Evolutionary conservation across 768 basidiomycete species (phyloP).

Genomic region (Amanita muscaria): DNA sequence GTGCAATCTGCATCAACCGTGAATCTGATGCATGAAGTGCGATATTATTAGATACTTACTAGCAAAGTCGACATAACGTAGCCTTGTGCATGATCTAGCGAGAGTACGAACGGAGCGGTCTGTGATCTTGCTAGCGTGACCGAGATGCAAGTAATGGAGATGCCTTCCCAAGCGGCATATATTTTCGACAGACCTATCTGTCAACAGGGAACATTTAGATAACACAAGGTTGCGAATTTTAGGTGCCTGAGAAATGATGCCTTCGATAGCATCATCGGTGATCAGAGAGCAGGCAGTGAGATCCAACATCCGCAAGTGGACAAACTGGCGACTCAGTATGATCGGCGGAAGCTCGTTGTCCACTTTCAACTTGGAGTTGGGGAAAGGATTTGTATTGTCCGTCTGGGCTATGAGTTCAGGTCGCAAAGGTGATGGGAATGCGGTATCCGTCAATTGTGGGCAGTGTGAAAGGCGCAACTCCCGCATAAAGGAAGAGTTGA

Average conservation of each 20-base stretch:
- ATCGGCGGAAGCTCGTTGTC: constrained; percentile 57
- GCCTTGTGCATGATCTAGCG: constrained; percentile 77
- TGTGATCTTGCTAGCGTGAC: constrained; percentile 84
- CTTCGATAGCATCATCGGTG: constrained; percentile 78
- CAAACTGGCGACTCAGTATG: constrained; percentile 54
- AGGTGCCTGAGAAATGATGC: constrained; percentile 71
- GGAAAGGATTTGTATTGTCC: constrained; percentile 35
- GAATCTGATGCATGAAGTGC: constrained; percentile 10
- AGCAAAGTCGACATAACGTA: constrained; percentile 95
- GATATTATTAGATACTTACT: constrained; percentile 44
- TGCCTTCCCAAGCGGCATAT: constrained; percentile 87
- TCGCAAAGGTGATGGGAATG: constrained; percentile 69
- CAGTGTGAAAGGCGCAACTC: constrained; percentile 86
- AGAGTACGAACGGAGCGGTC: constrained; percentile 80
- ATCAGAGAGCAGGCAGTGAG: constrained; percentile 76
- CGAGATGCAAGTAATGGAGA: constrained; percentile 91
- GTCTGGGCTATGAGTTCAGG: constrained; percentile 23
- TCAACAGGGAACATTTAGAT: constrained; percentile 74
- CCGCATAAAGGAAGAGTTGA: constrained; percentile 71
- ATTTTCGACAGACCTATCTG: constrained; percentile 73
- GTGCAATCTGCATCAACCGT: constrained; percentile 55
- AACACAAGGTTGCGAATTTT: constrained; percentile 82
- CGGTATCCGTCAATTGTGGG: constrained; percentile 67
- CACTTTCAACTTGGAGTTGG: constrained; percentile 22
- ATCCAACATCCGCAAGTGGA: constrained; percentile 89